Conservation (phyloP, 2,329 filamentous ascomycete species). For the Fusarium sp. region DNA sequence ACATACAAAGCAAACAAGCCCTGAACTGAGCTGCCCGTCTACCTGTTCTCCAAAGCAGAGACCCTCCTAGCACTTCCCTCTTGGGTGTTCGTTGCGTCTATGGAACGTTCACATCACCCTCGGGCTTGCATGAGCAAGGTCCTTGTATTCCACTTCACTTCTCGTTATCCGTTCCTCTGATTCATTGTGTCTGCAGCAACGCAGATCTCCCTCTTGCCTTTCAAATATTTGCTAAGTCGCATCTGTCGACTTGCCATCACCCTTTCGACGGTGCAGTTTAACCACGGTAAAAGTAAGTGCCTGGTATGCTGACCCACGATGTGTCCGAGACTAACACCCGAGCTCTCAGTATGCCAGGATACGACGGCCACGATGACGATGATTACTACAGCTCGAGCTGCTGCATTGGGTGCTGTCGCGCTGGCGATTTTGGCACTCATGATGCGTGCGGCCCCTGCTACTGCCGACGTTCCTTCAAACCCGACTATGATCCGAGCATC, state of each 20-base stretch:
- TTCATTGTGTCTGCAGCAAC: background rate
- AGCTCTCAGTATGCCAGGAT: conserved; percentile 9
- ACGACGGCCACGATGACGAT: conserved; percentile 1
- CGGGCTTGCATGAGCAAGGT: conserved; percentile 12
- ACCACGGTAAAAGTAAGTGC: background rate
- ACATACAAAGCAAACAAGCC: background rate
- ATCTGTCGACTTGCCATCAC: background rate
- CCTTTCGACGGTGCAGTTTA: background rate
- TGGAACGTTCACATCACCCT: conserved; percentile 26
- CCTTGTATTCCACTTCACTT: background rate
- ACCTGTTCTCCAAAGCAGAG: background rate
- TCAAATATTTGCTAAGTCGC: background rate
- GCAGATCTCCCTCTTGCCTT: background rate
- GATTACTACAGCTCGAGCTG: conserved; percentile 35
- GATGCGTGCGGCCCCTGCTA: conserved; percentile 48
- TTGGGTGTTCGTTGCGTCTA: conserved; percentile 30
- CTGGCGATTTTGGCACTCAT: conserved; percentile 51
- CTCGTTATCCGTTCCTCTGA: background rate
- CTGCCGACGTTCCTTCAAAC: conserved; percentile 21
- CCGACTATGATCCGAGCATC: conserved; percentile 14
- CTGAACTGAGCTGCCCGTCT: background rate
- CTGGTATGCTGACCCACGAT: background rate
- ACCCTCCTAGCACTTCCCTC: conserved; percentile 3
- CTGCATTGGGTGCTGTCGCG: conserved; percentile 52
- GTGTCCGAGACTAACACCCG: background rate